Conservation (phyloP, 306 rosid species). For the Prunus dulcis region DNA sequence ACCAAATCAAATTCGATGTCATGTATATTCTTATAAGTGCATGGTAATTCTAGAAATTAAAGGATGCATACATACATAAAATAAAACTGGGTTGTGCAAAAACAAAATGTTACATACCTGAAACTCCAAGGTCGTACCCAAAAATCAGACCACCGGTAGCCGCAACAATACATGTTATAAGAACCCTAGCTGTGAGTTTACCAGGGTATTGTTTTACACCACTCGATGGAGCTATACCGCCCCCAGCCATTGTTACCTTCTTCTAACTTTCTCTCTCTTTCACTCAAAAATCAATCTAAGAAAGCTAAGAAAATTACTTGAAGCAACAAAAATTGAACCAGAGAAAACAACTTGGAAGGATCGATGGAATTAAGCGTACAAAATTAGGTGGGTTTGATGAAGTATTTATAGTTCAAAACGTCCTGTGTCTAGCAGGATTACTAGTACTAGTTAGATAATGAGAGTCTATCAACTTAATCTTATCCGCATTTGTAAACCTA, state of each 20-base stretch:
- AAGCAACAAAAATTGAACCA: too few relatives aligned
- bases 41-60: too few relatives aligned
- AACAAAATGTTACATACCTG: slow-evolving; percentile 37
- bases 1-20: neutral
- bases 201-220: slow-evolving; percentile 45
- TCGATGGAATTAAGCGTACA: too few relatives aligned
- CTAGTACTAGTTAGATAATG: too few relatives aligned
- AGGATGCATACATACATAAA: neutral
- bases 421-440: too few relatives aligned
- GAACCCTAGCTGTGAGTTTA: slow-evolving; percentile 49
- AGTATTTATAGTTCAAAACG: neutral
- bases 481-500: too few relatives aligned
- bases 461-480: too few relatives aligned
- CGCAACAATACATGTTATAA: slow-evolving; percentile 50
- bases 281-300: neutral
- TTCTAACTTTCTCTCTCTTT: neutral
- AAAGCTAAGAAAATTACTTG: neutral
- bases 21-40: neutral
- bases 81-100: neutral
- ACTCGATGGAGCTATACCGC: neutral
- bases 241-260: slow-evolving; percentile 30
- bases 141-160: slow-evolving; percentile 73
- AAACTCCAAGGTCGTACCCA: slow-evolving; percentile 86
- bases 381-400: too few relatives aligned
- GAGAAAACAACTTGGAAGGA: too few relatives aligned